Conservation (phyloP, 176 grass and related monocot species). For the Aegilops sharonensis region DNA sequence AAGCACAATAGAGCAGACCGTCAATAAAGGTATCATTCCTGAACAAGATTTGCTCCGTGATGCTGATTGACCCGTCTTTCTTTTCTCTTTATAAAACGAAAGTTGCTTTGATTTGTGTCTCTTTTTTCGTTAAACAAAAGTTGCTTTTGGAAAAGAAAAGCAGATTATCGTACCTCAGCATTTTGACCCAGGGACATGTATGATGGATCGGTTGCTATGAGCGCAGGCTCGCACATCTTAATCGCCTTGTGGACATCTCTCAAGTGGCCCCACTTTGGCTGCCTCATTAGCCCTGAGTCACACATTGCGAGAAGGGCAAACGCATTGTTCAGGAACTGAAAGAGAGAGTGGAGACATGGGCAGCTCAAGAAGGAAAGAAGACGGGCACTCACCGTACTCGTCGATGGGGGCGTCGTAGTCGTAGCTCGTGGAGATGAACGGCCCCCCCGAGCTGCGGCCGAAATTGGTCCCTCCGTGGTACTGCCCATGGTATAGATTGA, state of each 20-base stretch:
- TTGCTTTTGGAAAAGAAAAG: constrained; percentile 31
- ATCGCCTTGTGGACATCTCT: constrained; percentile 94
- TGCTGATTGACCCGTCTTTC: background rate
- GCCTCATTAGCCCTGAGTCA: constrained; percentile 68
- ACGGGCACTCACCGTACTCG: constrained; percentile 70
- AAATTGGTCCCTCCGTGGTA: constrained; percentile 98
- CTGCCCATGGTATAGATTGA: constrained; percentile 20
- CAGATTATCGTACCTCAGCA: constrained; percentile 52
- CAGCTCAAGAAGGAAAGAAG: background rate
- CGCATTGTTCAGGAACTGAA: background rate
- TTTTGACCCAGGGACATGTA: constrained; percentile 87
- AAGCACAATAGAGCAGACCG: background rate
- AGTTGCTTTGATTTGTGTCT: background rate
- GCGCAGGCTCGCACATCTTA: constrained; percentile 83
- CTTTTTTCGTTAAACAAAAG: background rate
- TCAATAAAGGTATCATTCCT: constrained; percentile 12
- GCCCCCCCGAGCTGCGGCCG: constrained; percentile 68
- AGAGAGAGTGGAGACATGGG: background rate
- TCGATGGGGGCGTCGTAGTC: constrained; percentile 98
- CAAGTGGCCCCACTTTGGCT: constrained; percentile 96
- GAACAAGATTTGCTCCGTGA: background rate
- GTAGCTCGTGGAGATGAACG: constrained; percentile 97
- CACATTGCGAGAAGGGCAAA: constrained; percentile 8
- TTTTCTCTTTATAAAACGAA: background rate
- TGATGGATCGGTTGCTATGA: constrained; percentile 84